phyloP scores from a whole-genome alignment of 2,329 filamentous ascomycete genomes.

The Zymoseptoria passerinii region DNA sequence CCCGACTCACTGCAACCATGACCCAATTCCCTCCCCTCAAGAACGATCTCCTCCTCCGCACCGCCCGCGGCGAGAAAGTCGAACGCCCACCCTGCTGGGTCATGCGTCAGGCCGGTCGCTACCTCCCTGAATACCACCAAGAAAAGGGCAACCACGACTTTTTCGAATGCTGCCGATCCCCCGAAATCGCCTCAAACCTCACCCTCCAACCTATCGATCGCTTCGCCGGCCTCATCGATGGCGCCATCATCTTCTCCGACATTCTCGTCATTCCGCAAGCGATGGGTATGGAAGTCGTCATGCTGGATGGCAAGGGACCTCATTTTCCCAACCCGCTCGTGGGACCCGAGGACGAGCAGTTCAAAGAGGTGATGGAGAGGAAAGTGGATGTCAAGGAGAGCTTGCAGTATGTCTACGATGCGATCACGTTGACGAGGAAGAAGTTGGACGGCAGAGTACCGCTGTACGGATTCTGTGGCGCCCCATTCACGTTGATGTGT shows the following conservation, averaged over 20 bases:
- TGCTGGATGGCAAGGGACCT: constrained; percentile 95
- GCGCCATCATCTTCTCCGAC: constrained; percentile 97
- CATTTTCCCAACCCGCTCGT: constrained; percentile 82
- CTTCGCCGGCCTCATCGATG: constrained; percentile 82
- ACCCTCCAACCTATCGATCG: constrained; percentile 94
- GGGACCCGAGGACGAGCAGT: constrained; percentile 75
- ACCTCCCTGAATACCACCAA: constrained; percentile 95
- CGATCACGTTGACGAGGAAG: constrained; percentile 80
- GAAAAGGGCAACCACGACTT: constrained; percentile 88
- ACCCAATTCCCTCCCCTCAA: constrained; percentile 69
- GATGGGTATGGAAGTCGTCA: constrained; percentile 97
- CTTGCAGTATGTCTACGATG: constrained; percentile 90
- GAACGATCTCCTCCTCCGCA: constrained; percentile 86
- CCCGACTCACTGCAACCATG: constrained; percentile 9
- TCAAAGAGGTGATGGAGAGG: constrained; percentile 64
- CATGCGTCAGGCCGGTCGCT: constrained; percentile 97
- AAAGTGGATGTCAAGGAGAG: constrained; percentile 77
- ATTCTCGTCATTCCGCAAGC: constrained; percentile 97
- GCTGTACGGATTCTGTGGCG: constrained; percentile 91
- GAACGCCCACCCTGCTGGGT: constrained; percentile 96
- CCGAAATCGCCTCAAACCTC: constrained; percentile 84
- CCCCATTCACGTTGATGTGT: constrained; percentile 92
- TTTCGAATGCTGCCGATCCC: constrained; percentile 92
- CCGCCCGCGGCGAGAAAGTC: constrained; percentile 81
- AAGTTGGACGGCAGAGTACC: constrained; percentile 85